Conservation (phyloP, 495 filamentous ascomycete species). For the Pseudevernia furfuracea region DNA sequence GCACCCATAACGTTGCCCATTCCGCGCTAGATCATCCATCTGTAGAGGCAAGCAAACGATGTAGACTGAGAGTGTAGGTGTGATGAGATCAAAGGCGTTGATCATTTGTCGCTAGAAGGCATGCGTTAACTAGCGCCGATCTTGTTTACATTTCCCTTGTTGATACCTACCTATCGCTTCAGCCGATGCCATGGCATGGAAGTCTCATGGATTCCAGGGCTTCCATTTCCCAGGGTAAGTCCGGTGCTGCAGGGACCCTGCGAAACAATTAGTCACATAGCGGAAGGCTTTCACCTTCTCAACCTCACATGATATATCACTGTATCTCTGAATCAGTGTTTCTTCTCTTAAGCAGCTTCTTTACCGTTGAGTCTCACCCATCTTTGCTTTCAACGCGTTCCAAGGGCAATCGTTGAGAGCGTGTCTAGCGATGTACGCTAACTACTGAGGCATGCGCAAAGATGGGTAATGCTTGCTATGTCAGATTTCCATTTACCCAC, state of each 20-base stretch:
- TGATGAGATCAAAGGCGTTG: not conserved
- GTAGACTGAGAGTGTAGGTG: not conserved
- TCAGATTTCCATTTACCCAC: no score
- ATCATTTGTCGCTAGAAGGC: not conserved
- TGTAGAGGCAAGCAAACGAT: not conserved
- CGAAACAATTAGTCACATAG: not conserved
- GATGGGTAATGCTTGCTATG: not conserved
- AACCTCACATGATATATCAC: not conserved
- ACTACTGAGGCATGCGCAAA: not conserved
- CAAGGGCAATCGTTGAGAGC: not conserved
- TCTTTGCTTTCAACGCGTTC: not conserved
- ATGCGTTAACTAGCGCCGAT: no score
- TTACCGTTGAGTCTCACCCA: not conserved
- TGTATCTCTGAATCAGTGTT: not conserved
- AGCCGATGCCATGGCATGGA: not conserved
- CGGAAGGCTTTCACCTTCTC: not conserved
- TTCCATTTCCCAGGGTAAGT: not conserved
- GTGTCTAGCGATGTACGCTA: not conserved
- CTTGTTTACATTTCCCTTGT: not conserved
- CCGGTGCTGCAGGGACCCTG: not conserved
- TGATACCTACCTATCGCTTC: not conserved
- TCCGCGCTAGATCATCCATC: not conserved
- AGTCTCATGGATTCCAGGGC: not conserved
- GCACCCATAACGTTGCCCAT: not conserved
- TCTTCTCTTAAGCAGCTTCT: not conserved